A percentile compares a stretch with the other conserved stretches of the same genome.
Conservation (phyloP, 495 filamentous ascomycete genomes). For the Penicillium antarcticum region DNA sequence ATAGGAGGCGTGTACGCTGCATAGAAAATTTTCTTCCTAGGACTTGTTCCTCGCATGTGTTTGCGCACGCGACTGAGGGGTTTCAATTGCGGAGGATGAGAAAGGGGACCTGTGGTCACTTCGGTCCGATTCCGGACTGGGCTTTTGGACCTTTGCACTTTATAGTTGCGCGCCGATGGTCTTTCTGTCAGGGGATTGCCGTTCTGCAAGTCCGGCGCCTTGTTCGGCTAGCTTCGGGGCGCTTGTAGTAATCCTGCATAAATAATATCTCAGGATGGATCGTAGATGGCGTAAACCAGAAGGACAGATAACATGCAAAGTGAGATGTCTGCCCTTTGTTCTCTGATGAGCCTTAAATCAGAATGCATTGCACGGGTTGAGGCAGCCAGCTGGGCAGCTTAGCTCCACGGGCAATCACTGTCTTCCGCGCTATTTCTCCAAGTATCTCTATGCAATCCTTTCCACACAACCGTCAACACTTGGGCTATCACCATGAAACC, state of each 20-base stretch:
- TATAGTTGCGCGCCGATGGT: not conserved
- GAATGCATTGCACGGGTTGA: no score
- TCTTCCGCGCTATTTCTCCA: not conserved
- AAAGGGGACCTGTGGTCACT: not conserved
- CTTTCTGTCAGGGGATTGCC: not conserved
- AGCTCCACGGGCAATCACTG: no score
- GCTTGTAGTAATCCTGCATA: no score
- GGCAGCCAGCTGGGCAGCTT: no score
- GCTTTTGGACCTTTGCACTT: not conserved
- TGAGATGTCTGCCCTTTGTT: no score
- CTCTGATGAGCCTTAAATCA: no score
- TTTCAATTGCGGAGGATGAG: not conserved
- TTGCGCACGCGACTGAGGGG: not conserved
- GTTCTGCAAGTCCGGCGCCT: no score
- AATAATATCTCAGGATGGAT: no score
- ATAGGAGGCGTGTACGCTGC: conserved; percentile 45
- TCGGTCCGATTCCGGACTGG: not conserved
- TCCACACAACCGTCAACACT: not conserved
- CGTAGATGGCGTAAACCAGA: no score
- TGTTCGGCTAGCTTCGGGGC: no score
- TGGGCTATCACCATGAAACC: conserved; percentile 22
- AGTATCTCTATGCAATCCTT: not conserved
- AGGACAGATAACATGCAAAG: no score
- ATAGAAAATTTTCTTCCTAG: conserved; percentile 29
- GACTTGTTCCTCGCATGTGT: not conserved